Conservation (phyloP, 176 grass and related monocot species). For the Aegilops umbellulata region DNA sequence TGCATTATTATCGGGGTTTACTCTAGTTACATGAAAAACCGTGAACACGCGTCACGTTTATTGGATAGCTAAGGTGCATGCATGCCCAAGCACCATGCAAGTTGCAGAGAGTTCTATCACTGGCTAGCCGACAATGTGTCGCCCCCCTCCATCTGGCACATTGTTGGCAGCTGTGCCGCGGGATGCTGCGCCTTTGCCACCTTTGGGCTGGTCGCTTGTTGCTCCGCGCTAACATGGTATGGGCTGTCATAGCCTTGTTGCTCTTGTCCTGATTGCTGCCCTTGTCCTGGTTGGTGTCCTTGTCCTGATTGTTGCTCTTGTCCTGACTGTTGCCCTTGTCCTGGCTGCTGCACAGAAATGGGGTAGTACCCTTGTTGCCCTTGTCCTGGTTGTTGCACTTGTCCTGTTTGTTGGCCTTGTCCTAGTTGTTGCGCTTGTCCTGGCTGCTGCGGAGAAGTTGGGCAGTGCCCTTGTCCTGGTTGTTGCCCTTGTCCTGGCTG, state of each 20-base stretch:
- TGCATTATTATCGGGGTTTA: neutral
- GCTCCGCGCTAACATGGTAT: neutral
- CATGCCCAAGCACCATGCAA: neutral
- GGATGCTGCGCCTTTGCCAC: neutral
- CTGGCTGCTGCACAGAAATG: too few species aligned
- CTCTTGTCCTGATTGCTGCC: too few species aligned
- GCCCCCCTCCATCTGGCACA: conserved; percentile 1
- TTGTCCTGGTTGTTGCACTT: neutral
- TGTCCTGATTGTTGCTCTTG: too few species aligned
- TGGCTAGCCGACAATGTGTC: neutral
- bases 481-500: neutral
- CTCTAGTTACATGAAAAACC: neutral
- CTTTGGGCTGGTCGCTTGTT: neutral
- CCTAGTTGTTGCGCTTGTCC: neutral
- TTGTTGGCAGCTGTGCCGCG: neutral
- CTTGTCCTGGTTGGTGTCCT: too few species aligned
- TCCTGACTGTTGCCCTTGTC: neutral
- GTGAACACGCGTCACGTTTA: neutral
- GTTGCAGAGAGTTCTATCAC: neutral
- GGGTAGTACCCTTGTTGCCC: neutral
- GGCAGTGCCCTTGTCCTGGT: too few species aligned
- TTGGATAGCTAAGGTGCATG: neutral
- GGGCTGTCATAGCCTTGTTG: too few species aligned
- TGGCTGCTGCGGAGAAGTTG: too few species aligned
- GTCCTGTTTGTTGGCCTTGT: too few species aligned